Base-by-base conservation (phyloP, 192 early-diverging fungal species). In the Coemansia sp. region DNA sequence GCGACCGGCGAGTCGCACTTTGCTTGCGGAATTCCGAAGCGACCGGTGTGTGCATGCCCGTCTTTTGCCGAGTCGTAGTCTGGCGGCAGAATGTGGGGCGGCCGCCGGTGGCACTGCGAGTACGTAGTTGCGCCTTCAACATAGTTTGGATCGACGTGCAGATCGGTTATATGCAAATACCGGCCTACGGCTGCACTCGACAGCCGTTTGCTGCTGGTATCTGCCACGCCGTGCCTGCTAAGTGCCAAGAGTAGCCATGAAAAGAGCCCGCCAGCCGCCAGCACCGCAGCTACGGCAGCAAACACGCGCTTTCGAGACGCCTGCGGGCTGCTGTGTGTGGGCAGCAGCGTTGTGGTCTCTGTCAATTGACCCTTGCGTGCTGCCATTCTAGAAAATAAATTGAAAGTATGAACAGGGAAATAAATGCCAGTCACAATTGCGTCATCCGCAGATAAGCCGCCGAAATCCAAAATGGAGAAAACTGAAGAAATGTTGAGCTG, bases 151-250 rank as follows among this genome's bases (percentile, higher is more conserved):
- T 92, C 88, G 8, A 88, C 77, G 70, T 91, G 89, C 21, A 91
- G 67, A 54, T 91, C 88, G 3, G 86, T 89, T n/a, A 91, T 87
- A 60, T 91, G 89, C 39, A 91, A 49, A 58, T 86, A 91, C 19
- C 70, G 79, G 9, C 90, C 89, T 14, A 81, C 79, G 0, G 76
- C 38, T 19, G 66, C 6, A 60, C 55, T 56, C 11, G 32, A 62
- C 38, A 66, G 73, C 38, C 43, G 73, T 21, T 48, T n/a, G 35
- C n/a, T 55, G 3, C 4, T 55, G 7, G 53, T 55, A n/a, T 55
- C 29, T 21, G 52, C 52, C 6, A 6, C 27, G 27, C 27, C 14
- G 41, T 12, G 29, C 27, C 27, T 55, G 53, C 53, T 12, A 0
- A 1, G 2, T 22, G 27, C 15, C 11, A 29, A 25, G 24, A 55